Conservation (phyloP, 1,284 basidiomycete genomes). For the Leucoagaricus sp. region DNA sequence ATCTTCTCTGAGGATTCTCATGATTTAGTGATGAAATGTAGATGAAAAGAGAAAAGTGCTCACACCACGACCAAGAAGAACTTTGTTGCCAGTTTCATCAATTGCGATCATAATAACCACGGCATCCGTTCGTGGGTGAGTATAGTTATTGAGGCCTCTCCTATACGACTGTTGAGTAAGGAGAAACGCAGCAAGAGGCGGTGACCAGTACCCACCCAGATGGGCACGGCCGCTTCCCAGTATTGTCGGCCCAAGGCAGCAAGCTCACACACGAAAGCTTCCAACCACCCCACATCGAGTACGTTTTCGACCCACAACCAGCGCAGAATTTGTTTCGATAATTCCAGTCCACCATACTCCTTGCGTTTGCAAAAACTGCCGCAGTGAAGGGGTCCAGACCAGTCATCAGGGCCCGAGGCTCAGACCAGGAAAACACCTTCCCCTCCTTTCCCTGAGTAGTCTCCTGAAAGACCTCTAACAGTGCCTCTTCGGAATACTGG, state of each 20-base stretch:
- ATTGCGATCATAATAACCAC: constrained; percentile 94
- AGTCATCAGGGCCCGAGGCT: constrained; percentile 64
- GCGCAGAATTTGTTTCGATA: constrained; percentile 88
- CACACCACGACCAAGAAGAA: constrained; percentile 87
- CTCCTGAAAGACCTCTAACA: constrained; percentile 47
- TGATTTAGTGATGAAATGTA: neutral
- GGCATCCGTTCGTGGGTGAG: constrained; percentile 86
- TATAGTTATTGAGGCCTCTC: constrained; percentile 84
- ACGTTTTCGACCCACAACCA: constrained; percentile 80
- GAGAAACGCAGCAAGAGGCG: neutral
- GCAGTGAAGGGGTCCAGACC: constrained; percentile 61
- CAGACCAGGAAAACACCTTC: constrained; percentile 58
- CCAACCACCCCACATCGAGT: constrained; percentile 96
- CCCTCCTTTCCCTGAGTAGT: constrained; percentile 39
- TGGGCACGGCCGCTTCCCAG: constrained; percentile 62
- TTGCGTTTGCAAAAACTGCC: constrained; percentile 72
- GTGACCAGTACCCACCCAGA: constrained; percentile 51
- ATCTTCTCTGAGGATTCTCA: constrained; percentile 53
- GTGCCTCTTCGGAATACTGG: constrained; percentile 37
- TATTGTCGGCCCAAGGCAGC: constrained; percentile 68
- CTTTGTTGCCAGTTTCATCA: constrained; percentile 74
- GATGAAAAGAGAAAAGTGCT: constrained; percentile 25
- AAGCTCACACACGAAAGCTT: constrained; percentile 83
- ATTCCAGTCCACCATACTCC: constrained; percentile 91
- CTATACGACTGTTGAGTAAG: constrained; percentile 37